Percentiles rank a stretch among this genome's conserved stretches.
These are phyloP conservation scores for Macroventuria anomochaeta DNA, from an alignment of 2,329 filamentous ascomycete species.

Conservation along the genomic window DNA sequence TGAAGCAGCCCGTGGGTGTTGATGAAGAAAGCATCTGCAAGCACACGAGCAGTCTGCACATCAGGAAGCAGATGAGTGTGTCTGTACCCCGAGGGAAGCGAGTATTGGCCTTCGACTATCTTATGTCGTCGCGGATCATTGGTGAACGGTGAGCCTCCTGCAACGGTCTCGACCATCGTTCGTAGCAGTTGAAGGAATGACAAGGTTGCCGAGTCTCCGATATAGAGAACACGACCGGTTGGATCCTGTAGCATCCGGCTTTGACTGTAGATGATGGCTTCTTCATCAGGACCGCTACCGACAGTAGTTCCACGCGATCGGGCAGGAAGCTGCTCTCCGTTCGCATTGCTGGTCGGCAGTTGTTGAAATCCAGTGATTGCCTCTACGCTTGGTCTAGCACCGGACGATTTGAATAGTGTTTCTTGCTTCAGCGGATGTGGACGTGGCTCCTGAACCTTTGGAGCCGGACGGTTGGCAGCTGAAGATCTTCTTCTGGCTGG, in stretches of 20 bases:
- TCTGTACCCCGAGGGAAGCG: conserved; percentile 54
- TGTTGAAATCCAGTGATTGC: conserved; percentile 34
- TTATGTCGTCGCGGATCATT: conserved; percentile 63
- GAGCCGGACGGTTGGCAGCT: conserved; percentile 13
- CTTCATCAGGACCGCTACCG: conserved; percentile 59
- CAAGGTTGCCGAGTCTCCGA: conserved; percentile 68
- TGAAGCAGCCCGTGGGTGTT: conserved; percentile 69
- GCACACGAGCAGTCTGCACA: conserved; percentile 59
- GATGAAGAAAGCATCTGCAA: conserved; percentile 66
- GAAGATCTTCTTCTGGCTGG: conserved; percentile 27
- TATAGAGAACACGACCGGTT: conserved; percentile 64
- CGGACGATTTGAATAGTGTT: conserved; percentile 24
- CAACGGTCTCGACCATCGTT: conserved; percentile 63
- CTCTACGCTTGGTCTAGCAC: conserved; percentile 34
- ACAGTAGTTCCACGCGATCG: conserved; percentile 42
- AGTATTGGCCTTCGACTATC: conserved; percentile 62
- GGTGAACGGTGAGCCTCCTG: conserved; percentile 64
- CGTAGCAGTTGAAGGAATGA: conserved; percentile 67
- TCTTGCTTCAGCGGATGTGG: conserved; percentile 28
- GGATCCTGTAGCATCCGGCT: conserved; percentile 66
- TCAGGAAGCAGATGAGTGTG: conserved; percentile 64
- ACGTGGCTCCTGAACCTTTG: conserved; percentile 12
- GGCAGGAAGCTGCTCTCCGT: conserved; percentile 31
- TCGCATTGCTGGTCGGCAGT: conserved; percentile 26
- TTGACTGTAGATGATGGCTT: conserved; percentile 62